Conservation (phyloP, 2,329 filamentous ascomycete genomes). For the Penicillium sclerotigenum region DNA sequence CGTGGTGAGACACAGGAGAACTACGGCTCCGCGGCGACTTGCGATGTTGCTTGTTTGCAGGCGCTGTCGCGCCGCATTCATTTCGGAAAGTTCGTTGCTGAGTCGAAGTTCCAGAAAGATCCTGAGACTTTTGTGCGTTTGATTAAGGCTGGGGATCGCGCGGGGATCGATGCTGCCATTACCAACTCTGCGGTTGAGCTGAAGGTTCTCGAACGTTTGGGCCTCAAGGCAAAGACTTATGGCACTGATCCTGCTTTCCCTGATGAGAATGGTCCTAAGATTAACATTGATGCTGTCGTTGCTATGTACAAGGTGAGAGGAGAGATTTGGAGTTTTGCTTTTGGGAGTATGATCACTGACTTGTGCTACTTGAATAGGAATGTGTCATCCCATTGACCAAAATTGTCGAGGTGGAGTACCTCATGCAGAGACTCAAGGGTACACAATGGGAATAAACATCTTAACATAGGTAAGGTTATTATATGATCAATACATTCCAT, state of each 20-base stretch:
- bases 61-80: constrained; percentile 87
- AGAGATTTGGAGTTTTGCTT: not conserved
- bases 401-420: constrained; percentile 93
- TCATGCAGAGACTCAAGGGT: constrained; percentile 80
- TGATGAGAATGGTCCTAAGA: constrained; percentile 59
- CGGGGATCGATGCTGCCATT: constrained; percentile 83
- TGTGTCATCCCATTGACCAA: constrained; percentile 97
- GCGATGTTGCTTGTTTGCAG: constrained; percentile 86
- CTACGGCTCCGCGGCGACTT: constrained; percentile 88
- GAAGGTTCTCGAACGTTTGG: constrained; percentile 82
- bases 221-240: constrained; percentile 88
- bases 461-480: constrained; percentile 19
- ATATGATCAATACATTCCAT: constrained; percentile 12
- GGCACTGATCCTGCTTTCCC: constrained; percentile 76
- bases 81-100: constrained; percentile 97
- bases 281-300: constrained; percentile 87
- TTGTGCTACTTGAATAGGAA: constrained; percentile 41
- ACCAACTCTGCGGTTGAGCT: constrained; percentile 85
- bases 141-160: constrained; percentile 75
- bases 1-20: constrained; percentile 86
- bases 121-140: constrained; percentile 74
- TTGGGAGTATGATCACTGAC: not conserved
- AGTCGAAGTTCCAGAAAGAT: constrained; percentile 87
- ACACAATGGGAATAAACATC: constrained; percentile 47
- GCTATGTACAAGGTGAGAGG: constrained; percentile 69